Base-by-base conservation (phyloP, 2,329 filamentous ascomycete genomes). In the Knufia fluminis region DNA sequence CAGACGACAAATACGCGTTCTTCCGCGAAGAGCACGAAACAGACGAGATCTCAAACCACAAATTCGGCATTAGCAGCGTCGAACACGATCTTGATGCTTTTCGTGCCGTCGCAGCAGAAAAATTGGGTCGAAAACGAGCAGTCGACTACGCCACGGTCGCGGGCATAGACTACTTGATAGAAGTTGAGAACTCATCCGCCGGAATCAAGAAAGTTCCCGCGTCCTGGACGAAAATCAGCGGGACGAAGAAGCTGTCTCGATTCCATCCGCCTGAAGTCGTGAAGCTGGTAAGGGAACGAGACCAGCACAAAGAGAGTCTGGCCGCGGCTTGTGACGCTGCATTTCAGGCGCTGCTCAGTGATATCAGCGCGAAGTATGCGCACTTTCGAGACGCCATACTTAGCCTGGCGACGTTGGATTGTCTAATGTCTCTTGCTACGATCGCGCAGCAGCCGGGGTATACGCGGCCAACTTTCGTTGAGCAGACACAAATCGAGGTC, bases 221-320 rank as follows among this genome's bases (percentile, higher is more conserved):
- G 3, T 94, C 87, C 0, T 98, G 92, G 92, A 76, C 79, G 55
- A 97, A 98, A 67, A 86, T 97, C 60, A 94, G 85, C 50, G 90
- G 91, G 44, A 98, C 92, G 4, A 97, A 97, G 66, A 88, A 87
- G 60, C 71, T 90, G 3, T 90, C 88, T 0, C 83, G 92, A 51
- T 98, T 97, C 66, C 92, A 98, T 68, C 92, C 92, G 0, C 92
- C 92, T 3, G 85, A 94, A 59, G 87, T 96, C 20, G 76, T 94
- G 43, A 80, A 80, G 53, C 76, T 95, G 59, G 78, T 95, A 16
- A 80, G 82, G 36, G 89, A 96, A 67, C 81, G 92, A 38, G 92
- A 97, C 64, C 91, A 96, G 61, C 86, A 96, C 68, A 94, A 91
- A 62, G 92, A 98, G 67, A 84, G 87, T 2, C 79, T 98, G 10